Evolutionary conservation across 345 rosid genomes (phyloP).

Genomic region (Jatropha curcas): DNA sequence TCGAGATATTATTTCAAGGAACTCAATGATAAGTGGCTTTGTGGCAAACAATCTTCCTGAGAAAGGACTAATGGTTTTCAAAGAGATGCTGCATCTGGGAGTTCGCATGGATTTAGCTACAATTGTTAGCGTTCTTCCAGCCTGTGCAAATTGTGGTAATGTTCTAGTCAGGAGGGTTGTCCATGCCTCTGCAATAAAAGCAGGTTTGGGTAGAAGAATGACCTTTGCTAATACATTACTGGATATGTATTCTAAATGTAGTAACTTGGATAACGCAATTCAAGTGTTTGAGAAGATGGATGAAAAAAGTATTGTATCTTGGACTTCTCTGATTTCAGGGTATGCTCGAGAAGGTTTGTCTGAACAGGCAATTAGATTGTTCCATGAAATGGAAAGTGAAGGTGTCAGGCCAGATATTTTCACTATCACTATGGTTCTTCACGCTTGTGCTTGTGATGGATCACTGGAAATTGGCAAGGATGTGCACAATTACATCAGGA

Average conservation of each 20-base stretch:
- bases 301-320: slow-evolving; percentile 60
- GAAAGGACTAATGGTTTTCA: slow-evolving; percentile 43
- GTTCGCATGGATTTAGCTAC: slow-evolving; percentile 50
- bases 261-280: slow-evolving; percentile 45
- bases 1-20: slow-evolving; percentile 70
- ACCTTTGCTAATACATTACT: slow-evolving; percentile 53
- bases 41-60: slow-evolving; percentile 41
- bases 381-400: slow-evolving; percentile 47
- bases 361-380: slow-evolving; percentile 51
- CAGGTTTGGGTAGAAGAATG: slow-evolving; percentile 31
- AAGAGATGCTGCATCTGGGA: slow-evolving; percentile 45
- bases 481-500: slow-evolving; percentile 51
- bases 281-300: slow-evolving; percentile 52
- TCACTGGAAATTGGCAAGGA: slow-evolving; percentile 55
- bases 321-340: slow-evolving; percentile 76
- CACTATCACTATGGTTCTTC: slow-evolving; percentile 57
- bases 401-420: slow-evolving; percentile 56
- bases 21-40: slow-evolving; percentile 59
- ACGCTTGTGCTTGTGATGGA: slow-evolving; percentile 61
- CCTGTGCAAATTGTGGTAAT: slow-evolving; percentile 43
- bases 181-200: slow-evolving; percentile 55
- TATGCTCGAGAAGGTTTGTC: slow-evolving; percentile 57
- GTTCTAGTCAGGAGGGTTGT: slow-evolving; percentile 45
- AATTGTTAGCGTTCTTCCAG: slow-evolving; percentile 47
- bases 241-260: slow-evolving; percentile 70